Conservation (phyloP, 2,329 filamentous ascomycete species). For the Parafenestella ontariensis region DNA sequence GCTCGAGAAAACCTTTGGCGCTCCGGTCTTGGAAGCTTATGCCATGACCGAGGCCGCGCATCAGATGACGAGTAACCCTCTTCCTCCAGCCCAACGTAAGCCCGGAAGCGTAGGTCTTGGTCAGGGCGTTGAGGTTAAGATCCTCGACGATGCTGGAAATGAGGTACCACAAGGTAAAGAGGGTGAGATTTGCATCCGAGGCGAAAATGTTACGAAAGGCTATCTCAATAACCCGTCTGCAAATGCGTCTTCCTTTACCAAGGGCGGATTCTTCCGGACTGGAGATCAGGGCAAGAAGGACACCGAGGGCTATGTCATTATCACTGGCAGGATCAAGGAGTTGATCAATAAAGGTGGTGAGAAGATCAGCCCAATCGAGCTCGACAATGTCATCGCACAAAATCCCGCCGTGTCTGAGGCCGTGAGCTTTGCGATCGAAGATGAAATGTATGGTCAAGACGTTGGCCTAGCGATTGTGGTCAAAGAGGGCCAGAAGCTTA, state of each 20-base stretch:
- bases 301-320: constrained; percentile 79
- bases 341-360: constrained; percentile 90
- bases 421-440: constrained; percentile 82
- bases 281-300: constrained; percentile 86
- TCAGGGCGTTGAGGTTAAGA: constrained; percentile 82
- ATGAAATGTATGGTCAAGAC: constrained; percentile 84
- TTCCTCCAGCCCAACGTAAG: constrained; percentile 72
- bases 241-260: constrained; percentile 76
- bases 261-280: constrained; percentile 83
- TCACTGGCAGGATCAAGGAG: constrained; percentile 93
- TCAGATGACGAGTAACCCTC: constrained; percentile 76
- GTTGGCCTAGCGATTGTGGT: constrained; percentile 78
- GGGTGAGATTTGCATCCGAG: constrained; percentile 82
- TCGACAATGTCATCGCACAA: constrained; percentile 81
- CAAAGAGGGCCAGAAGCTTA: constrained; percentile 65
- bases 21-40: constrained; percentile 87
- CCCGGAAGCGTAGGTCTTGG: constrained; percentile 84
- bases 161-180: constrained; percentile 73
- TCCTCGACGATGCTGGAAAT: constrained; percentile 73
- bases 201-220: constrained; percentile 82
- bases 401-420: constrained; percentile 77
- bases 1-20: constrained; percentile 75
- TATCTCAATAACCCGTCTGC: constrained; percentile 84
- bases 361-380: constrained; percentile 87
- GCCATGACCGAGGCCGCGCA: constrained; percentile 92